Evolutionary conservation across 768 basidiomycete genomes (phyloP).

Genomic region (Boletus huronensis): DNA sequence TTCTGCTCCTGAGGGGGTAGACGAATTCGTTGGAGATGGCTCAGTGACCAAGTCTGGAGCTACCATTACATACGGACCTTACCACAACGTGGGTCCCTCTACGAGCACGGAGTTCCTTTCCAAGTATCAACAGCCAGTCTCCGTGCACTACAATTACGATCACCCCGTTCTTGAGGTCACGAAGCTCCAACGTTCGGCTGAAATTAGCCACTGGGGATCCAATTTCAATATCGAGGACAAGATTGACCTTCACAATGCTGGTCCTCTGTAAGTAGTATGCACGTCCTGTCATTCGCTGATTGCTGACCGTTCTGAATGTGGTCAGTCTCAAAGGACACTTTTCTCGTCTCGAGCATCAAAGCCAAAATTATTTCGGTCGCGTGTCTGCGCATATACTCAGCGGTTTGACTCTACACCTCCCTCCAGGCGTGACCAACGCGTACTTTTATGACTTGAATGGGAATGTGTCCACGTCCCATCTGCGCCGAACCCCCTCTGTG

Average conservation of each 20-base stretch:
- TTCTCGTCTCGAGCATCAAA: constrained; percentile 85
- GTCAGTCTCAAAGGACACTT: constrained; percentile 91
- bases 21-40: constrained; percentile 57
- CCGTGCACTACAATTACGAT: constrained; percentile 80
- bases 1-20: constrained; percentile 60
- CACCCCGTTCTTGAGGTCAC: constrained; percentile 75
- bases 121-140: constrained; percentile 59
- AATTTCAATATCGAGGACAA: constrained; percentile 93
- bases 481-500: constrained; percentile 66
- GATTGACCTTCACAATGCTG: constrained; percentile 81
- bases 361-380: constrained; percentile 66
- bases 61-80: constrained; percentile 88
- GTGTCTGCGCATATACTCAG: constrained; percentile 66
- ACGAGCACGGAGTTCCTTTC: constrained; percentile 52
- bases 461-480: constrained; percentile 91
- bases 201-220: constrained; percentile 96
- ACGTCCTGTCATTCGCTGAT: background rate
- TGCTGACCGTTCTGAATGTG: background rate
- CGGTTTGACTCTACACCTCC: constrained; percentile 76
- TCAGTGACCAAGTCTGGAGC: constrained; percentile 70
- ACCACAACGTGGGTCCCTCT: constrained; percentile 67
- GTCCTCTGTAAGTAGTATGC: constrained; percentile 66
- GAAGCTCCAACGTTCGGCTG: constrained; percentile 70
- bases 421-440: constrained; percentile 72
- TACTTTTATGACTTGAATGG: constrained; percentile 94